Percentiles rank a stretch among this genome's conserved stretches.
These are phyloP conservation scores for Pythium biforme DNA, from an alignment of 352 stramenopile species.

Conservation along the genomic window DNA sequence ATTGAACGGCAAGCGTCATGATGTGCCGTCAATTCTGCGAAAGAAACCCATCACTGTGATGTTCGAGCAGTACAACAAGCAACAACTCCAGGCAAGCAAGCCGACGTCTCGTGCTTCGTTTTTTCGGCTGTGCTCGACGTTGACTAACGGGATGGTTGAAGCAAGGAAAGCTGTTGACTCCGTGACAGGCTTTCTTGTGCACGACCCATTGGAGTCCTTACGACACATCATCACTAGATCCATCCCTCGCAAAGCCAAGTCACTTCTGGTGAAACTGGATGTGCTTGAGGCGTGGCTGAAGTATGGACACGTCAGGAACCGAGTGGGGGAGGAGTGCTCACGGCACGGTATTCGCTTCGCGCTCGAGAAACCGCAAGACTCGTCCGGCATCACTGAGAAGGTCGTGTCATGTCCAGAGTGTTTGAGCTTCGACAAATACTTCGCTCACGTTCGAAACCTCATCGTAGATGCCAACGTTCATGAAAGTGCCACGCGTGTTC, in stretches of 20 bases:
- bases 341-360: neutral
- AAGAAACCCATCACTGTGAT: slow-evolving; percentile 11
- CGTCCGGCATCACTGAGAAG: too few relatives aligned
- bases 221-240: neutral
- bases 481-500: neutral
- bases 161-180: slow-evolving; percentile 1
- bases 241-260: neutral
- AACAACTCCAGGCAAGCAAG: neutral
- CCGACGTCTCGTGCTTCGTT: slow-evolving; percentile 1
- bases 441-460: neutral
- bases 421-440: neutral
- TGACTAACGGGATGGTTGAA: slow-evolving; percentile 1
- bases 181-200: slow-evolving; percentile 8
- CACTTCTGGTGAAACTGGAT: neutral
- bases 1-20: neutral
- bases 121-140: neutral
- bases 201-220: slow-evolving; percentile 5
- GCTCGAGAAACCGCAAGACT: neutral
- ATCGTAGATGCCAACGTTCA: neutral
- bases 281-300: slow-evolving; percentile 10
- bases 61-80: neutral
- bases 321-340: too few relatives aligned
- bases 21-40: slow-evolving; percentile 13
- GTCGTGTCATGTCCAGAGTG: neutral
- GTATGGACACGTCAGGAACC: slow-evolving; percentile 7